phyloP scores from a whole-genome alignment of 164 flowering plant species.

The Cinnamomum chago region DNA sequence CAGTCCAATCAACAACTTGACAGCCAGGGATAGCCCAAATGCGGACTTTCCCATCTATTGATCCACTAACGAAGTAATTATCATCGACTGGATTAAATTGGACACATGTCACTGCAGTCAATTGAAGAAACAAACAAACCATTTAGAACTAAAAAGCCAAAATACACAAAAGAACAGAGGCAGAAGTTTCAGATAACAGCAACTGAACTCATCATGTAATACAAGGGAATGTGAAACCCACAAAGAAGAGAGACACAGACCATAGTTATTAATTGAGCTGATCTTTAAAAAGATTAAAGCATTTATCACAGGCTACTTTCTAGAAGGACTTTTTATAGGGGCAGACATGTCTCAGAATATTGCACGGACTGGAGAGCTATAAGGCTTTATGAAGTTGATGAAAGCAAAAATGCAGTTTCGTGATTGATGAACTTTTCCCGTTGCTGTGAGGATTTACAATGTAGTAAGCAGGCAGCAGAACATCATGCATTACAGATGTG shows the following conservation, averaged over 20 bases:
- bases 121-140: slow-evolving; percentile 6
- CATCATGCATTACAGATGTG: too few species aligned
- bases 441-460: too few species aligned
- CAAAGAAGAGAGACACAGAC: slow-evolving; percentile 23
- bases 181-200: not conserved
- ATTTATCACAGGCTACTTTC: too few species aligned
- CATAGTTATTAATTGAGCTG: slow-evolving; percentile 63
- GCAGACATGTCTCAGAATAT: too few species aligned
- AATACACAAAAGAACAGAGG: not conserved
- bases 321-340: too few species aligned
- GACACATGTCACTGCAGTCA: slow-evolving; percentile 70
- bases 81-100: slow-evolving; percentile 87
- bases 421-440: too few species aligned
- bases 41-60: slow-evolving; percentile 85
- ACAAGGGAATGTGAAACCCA: not conserved
- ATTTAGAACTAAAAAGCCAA: not conserved
- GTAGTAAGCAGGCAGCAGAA: too few species aligned
- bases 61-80: slow-evolving; percentile 75
- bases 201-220: not conserved
- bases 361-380: too few species aligned
- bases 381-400: too few species aligned
- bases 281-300: too few species aligned
- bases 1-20: slow-evolving; percentile 83
- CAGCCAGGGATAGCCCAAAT: slow-evolving; percentile 63
- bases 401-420: too few species aligned